These are phyloP conservation scores for Harringtonia aguacate DNA, from an alignment of 2,329 filamentous ascomycete species.

Conservation along the genomic window DNA sequence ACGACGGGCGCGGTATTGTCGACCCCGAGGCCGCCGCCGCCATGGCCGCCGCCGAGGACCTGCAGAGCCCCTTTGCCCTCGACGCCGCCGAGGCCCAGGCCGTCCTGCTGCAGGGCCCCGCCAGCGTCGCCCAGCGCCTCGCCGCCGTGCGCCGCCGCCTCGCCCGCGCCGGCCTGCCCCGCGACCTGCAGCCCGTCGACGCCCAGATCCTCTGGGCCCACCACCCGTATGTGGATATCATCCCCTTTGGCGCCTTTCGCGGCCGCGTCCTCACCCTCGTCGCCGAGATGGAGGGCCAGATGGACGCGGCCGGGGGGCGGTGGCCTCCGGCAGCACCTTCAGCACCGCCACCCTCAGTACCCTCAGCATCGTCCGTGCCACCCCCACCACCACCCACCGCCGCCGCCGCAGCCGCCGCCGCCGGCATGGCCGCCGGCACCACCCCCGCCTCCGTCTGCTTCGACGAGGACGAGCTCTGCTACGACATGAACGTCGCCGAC, in stretches of 20 bases:
- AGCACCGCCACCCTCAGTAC: no score
- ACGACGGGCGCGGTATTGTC: not conserved
- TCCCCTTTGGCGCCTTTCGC: slow-evolving; percentile 22
- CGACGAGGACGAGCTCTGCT: slow-evolving; percentile 24
- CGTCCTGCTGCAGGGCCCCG: slow-evolving; percentile 14
- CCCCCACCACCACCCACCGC: not conserved
- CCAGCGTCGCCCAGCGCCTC: slow-evolving; percentile 14
- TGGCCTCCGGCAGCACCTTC: no score
- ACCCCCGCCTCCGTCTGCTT: slow-evolving; percentile 10
- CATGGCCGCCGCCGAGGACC: slow-evolving; percentile 7
- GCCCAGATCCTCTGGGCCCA: slow-evolving; percentile 21
- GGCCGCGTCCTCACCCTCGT: slow-evolving; percentile 16
- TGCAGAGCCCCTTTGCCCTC: slow-evolving; percentile 21
- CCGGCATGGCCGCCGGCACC: not conserved
- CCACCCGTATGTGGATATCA: slow-evolving; percentile 24
- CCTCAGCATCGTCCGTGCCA: not conserved
- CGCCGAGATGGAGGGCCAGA: slow-evolving; percentile 9
- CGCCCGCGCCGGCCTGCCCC: slow-evolving; percentile 11
- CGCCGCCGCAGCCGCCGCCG: not conserved
- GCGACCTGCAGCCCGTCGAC: slow-evolving; percentile 21
- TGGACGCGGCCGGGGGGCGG: slow-evolving; percentile 2
- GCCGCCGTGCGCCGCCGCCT: slow-evolving; percentile 14
- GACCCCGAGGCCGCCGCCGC: not conserved
- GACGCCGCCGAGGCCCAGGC: slow-evolving; percentile 14
- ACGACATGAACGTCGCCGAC: slow-evolving; percentile 21